Evolutionary conservation across 75 land plant genomes (phyloP).

Genomic region (Larix kaempferi): DNA sequence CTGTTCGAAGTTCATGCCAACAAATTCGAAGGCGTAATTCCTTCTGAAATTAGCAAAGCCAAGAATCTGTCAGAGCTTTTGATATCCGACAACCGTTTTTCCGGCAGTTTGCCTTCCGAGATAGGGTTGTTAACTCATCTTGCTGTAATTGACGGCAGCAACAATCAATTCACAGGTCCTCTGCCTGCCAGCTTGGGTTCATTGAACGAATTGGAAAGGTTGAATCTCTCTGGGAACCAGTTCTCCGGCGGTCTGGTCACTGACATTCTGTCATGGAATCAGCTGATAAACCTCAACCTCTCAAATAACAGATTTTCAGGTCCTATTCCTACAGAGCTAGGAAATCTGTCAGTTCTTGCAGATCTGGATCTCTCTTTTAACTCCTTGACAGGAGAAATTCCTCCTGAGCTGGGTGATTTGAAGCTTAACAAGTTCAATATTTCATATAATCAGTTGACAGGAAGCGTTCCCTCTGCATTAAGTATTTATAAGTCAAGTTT

Average conservation of each 20-base stretch:
- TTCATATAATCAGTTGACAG: conserved; percentile 40
- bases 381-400: conserved; percentile 39
- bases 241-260: conserved; percentile 31
- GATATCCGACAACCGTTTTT: conserved; percentile 38
- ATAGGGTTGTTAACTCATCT: conserved; percentile 23
- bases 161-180: conserved; percentile 34
- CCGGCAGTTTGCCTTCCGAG: conserved; percentile 32
- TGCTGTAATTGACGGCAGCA: conserved; percentile 5
- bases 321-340: conserved; percentile 32
- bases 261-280: conserved; percentile 21
- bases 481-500: conserved; percentile 18
- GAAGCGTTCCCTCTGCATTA: conserved; percentile 45
- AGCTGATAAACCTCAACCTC: conserved; percentile 37
- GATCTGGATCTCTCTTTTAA: conserved; percentile 37
- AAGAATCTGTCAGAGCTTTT: conserved; percentile 14
- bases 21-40: conserved; percentile 37
- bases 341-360: conserved; percentile 32
- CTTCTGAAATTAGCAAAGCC: conserved; percentile 30
- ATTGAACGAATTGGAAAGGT: conserved; percentile 21
- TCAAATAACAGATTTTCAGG: conserved; percentile 46
- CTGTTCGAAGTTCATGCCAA: conserved; percentile 44
- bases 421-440: conserved; percentile 42
- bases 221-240: conserved; percentile 30
- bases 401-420: conserved; percentile 31
- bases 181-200: conserved; percentile 28